Conservation (phyloP, 2,329 filamentous ascomycete species). For the Botryotinia globosa region DNA sequence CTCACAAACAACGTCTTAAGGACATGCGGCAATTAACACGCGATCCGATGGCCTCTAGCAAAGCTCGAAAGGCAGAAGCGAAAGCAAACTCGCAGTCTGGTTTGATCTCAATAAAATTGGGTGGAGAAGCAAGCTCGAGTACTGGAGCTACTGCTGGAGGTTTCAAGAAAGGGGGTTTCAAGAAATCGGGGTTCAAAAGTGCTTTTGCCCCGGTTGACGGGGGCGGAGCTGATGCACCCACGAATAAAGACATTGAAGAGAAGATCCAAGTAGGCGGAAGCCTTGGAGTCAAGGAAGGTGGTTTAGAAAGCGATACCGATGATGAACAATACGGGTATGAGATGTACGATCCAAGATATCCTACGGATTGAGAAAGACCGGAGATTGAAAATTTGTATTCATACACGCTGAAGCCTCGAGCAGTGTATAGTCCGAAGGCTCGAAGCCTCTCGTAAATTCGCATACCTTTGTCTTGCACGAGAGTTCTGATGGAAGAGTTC, state of each 20-base stretch:
- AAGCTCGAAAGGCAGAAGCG: slow-evolving; percentile 67
- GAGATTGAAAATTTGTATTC: not conserved
- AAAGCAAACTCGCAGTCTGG: slow-evolving; percentile 60
- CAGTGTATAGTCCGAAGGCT: not conserved
- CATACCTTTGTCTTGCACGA: not conserved
- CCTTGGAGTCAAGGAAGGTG: slow-evolving; percentile 43
- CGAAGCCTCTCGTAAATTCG: not conserved
- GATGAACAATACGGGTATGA: slow-evolving; percentile 50
- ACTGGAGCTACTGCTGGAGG: slow-evolving; percentile 40
- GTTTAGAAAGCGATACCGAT: slow-evolving; percentile 54
- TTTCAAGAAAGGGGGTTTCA: slow-evolving; percentile 70
- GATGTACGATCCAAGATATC: slow-evolving; percentile 59
- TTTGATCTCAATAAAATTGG: slow-evolving; percentile 65
- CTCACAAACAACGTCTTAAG: slow-evolving; percentile 85
- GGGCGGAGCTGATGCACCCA: slow-evolving; percentile 45
- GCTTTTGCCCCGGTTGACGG: slow-evolving; percentile 59
- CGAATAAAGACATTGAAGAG: slow-evolving; percentile 37
- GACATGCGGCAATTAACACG: slow-evolving; percentile 84
- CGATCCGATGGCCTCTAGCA: slow-evolving; percentile 62
- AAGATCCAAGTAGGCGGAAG: slow-evolving; percentile 20
- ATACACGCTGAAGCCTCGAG: not conserved
- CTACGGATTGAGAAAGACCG: slow-evolving; percentile 53
- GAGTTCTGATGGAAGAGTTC: not conserved
- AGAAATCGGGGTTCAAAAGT: slow-evolving; percentile 80
- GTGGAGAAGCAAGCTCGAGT: slow-evolving; percentile 39